These are phyloP conservation scores for Lithocarpus polystachyus DNA, from an alignment of 306 rosid genomes.

Conservation along the genomic window DNA sequence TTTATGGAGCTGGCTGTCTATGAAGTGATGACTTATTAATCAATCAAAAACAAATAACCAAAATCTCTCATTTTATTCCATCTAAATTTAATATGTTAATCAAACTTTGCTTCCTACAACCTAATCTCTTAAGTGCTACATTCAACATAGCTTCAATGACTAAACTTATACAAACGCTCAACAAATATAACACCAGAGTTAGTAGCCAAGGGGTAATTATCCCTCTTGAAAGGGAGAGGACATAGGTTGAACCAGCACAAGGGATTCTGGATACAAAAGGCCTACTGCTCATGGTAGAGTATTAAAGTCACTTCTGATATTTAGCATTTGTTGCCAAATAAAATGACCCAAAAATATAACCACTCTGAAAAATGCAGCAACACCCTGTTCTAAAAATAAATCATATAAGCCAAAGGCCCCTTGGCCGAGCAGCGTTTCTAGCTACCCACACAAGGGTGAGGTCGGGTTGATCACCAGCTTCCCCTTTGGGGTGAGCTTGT, in stretches of 20 bases:
- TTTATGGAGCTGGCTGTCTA: not conserved
- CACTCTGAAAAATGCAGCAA: too few relatives aligned
- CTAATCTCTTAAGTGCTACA: not conserved
- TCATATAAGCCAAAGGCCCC: too few relatives aligned
- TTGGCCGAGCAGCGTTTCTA: too few relatives aligned
- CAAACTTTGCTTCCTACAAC: too few relatives aligned
- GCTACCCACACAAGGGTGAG: too few relatives aligned
- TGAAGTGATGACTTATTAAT: not conserved
- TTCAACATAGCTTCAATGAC: not conserved
- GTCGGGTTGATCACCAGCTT: too few relatives aligned
- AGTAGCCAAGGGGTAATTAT: not conserved
- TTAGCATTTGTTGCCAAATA: not conserved
- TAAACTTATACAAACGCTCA: not conserved
- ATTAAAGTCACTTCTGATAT: not conserved
- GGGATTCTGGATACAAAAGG: not conserved
- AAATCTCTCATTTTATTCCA: too few relatives aligned
- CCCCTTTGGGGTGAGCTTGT: too few relatives aligned
- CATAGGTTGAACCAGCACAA: not conserved
- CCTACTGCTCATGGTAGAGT: not conserved
- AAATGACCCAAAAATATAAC: not conserved
- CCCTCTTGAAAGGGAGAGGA: not conserved
- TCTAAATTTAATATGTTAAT: too few relatives aligned
- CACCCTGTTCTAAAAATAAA: too few relatives aligned
- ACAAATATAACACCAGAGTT: not conserved
- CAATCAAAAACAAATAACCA: too few relatives aligned